Base-by-base conservation (phyloP, 1,139 yeast genomes). In the Saccharomyces hybrid region DNA sequence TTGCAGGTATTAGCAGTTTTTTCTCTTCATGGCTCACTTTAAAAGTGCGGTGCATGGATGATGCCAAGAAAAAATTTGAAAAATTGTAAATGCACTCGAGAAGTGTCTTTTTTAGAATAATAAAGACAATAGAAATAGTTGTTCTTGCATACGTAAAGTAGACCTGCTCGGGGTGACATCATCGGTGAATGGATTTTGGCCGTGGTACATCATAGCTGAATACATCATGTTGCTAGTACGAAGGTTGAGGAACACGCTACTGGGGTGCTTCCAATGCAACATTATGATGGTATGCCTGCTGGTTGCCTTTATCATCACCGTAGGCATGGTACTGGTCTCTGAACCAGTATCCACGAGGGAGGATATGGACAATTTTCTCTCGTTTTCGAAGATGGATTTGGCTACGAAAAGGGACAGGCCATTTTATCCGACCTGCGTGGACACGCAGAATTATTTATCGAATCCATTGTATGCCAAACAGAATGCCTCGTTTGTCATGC, bases 401-500 rank as follows among this genome's bases (percentile, higher is more conserved):
- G 55, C 59, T 42, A 58, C 69, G 4, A 38, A 54, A 14, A 58
- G 59, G n/a, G 74, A 73, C 52, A 56, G 58, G 3, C 68, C 70
- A 0, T 83, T 84, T 57, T 71, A 71, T 52, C 65, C 71, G 28
- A 88, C 88, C 0, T 83, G 89, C 64, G 63, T 76, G 23, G 77
- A 74, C 52, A 62, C 68, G 0, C 46, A 52, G 7, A 50, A 48
- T n/a, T 69, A 57, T 73, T 73, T 26, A 73, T 71, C 53, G 13
- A 52, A 61, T 57, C 57, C 73, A 70, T 38, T 58, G 76, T 68
- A 68, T 52, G 32, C 48, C 38, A 65, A 60, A 51, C 88, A 86
- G 32, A 86, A 85, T 67, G 97, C 96, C 0, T 85, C 91, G 0
- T 79, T 90, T 60, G 88, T 90, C 13, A 83, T 89, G 63, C 73